phyloP scores from a whole-genome alignment of 2,329 filamentous ascomycete species.

The Sclerotinia subarctica region DNA sequence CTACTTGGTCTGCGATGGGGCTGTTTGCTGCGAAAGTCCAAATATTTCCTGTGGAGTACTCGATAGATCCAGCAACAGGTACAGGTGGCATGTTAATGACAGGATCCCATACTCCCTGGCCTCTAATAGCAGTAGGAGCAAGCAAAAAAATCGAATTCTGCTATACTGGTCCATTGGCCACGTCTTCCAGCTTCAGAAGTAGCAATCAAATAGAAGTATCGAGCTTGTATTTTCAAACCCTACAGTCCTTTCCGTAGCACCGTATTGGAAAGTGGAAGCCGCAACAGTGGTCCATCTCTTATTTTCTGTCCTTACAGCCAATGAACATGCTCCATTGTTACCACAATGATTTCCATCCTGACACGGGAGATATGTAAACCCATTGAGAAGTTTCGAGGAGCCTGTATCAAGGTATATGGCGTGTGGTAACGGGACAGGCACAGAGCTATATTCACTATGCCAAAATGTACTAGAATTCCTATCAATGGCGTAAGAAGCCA shows the following conservation, averaged over 20 bases:
- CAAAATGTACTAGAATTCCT: constrained; percentile 37
- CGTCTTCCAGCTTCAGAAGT: constrained; percentile 27
- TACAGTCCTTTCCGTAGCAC: constrained; percentile 18
- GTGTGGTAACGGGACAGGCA: constrained; percentile 36
- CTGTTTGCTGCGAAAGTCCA: constrained; percentile 24
- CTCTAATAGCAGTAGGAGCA: constrained; percentile 7
- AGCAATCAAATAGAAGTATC: constrained; percentile 25
- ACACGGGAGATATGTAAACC: constrained; percentile 38
- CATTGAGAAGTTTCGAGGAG: constrained; percentile 34
- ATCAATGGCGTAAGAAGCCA: constrained; percentile 36
- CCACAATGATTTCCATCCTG: constrained; percentile 39
- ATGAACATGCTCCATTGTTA: constrained; percentile 39
- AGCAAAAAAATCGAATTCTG: constrained; percentile 20
- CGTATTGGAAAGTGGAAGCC: constrained; percentile 29
- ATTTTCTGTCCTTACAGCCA: constrained; percentile 37
- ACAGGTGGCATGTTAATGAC: constrained; percentile 28
- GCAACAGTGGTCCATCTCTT: constrained; percentile 36
- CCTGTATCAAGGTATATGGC: constrained; percentile 40
- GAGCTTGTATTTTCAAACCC: constrained; percentile 18
- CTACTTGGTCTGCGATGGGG: constrained; percentile 12
- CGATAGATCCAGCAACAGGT: constrained; percentile 25
- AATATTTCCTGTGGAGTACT: constrained; percentile 23
- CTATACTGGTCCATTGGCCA: constrained; percentile 24
- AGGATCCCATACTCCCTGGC: constrained; percentile 24
- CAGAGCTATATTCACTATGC: constrained; percentile 37